These are phyloP conservation scores for Leucocoprinus sp. DNA, from an alignment of 768 basidiomycete species.

Conservation along the genomic window DNA sequence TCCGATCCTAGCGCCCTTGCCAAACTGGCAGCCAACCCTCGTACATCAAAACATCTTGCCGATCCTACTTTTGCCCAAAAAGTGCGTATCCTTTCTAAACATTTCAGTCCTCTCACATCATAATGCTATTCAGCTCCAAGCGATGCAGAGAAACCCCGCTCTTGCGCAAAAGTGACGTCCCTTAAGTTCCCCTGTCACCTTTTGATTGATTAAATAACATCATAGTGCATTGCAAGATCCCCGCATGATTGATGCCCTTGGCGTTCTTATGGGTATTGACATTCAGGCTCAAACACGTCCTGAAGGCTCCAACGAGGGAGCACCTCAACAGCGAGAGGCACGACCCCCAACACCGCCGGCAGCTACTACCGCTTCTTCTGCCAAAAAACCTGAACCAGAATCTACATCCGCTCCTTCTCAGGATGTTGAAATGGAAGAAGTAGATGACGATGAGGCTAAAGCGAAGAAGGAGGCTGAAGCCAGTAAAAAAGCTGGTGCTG, in stretches of 20 bases:
- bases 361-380: conserved; percentile 28
- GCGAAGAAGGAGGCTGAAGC: conserved; percentile 73
- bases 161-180: conserved; percentile 44
- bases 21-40: conserved; percentile 83
- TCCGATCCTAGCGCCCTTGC: conserved; percentile 73
- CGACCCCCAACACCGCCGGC: conserved; percentile 32
- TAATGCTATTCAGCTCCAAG: conserved; percentile 37
- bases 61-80: conserved; percentile 79
- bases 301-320: conserved; percentile 70
- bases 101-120: conserved; percentile 10
- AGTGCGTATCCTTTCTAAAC: conserved; percentile 26
- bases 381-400: conserved; percentile 29
- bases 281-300: conserved; percentile 79
- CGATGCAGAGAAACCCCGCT: conserved; percentile 61
- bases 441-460: conserved; percentile 60
- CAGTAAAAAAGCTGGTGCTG: conserved; percentile 70
- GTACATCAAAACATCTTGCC: conserved; percentile 74
- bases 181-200: background rate
- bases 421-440: conserved; percentile 64
- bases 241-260: conserved; percentile 90
- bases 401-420: conserved; percentile 33
- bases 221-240: conserved; percentile 64
- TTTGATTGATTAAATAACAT: background rate
- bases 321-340: conserved; percentile 19
- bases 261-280: conserved; percentile 89